Evolutionary conservation across 148 eudicot species (phyloP).

Genomic region (Rhododendron kiyosumense): DNA sequence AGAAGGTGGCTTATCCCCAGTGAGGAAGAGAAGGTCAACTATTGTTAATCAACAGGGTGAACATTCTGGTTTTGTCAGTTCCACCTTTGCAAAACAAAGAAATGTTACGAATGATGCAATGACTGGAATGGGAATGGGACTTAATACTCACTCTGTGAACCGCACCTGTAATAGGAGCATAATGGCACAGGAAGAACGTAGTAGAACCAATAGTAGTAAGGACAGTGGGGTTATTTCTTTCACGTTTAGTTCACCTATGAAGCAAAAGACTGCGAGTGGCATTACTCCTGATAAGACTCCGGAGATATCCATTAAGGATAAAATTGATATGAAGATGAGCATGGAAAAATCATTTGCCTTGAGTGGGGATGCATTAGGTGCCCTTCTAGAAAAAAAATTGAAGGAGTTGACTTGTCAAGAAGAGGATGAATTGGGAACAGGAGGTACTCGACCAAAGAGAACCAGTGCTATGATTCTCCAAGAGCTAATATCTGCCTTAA

Average conservation of each 20-base stretch:
- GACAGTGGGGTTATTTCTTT: conserved; percentile 39
- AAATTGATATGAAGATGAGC: conserved; percentile 19
- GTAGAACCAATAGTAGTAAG: conserved; percentile 13
- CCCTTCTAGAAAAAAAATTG: conserved; percentile 62
- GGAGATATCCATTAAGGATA: conserved; percentile 16
- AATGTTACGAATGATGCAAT: conserved; percentile 17
- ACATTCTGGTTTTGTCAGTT: conserved; percentile 26
- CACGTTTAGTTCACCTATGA: conserved; percentile 47
- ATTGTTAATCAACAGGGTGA: conserved; percentile 35
- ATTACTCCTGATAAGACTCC: conserved; percentile 7
- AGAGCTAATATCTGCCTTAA: conserved; percentile 82
- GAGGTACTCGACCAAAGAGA: conserved; percentile 40
- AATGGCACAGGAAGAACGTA: conserved; percentile 24
- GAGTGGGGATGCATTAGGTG: conserved; percentile 67
- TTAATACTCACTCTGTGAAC: conserved; percentile 14
- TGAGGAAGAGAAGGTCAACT: conserved; percentile 50
- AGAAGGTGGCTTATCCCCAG: conserved; percentile 29
- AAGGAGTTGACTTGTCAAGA: conserved; percentile 66
- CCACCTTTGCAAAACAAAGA: conserved; percentile 27
- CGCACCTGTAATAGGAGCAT: conserved; percentile 20
- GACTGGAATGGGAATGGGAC: conserved; percentile 21
- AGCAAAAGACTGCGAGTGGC: conserved; percentile 27
- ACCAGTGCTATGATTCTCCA: conserved; percentile 77
- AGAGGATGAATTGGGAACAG: conserved; percentile 53
- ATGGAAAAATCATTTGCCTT: conserved; percentile 28